These are phyloP conservation scores for Quambalaria eucalypti DNA, from an alignment of 1,284 basidiomycete genomes.

Conservation along the genomic window DNA sequence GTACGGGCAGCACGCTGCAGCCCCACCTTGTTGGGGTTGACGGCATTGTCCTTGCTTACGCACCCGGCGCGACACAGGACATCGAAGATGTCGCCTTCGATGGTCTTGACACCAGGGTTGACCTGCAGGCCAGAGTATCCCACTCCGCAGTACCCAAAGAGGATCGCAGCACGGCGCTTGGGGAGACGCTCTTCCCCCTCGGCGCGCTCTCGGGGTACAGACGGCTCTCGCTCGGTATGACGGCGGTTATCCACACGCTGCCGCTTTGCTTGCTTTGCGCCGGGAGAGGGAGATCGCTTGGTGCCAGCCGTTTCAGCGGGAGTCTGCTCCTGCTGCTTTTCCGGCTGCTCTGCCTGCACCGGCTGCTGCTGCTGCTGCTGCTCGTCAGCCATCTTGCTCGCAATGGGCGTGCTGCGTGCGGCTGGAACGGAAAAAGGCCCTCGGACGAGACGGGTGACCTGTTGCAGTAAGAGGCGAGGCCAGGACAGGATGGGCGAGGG, in stretches of 20 bases:
- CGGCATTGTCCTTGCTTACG: constrained; percentile 82
- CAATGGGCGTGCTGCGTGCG: too few species aligned
- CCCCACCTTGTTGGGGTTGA: constrained; percentile 78
- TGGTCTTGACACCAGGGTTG: constrained; percentile 61
- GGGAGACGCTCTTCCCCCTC: constrained; percentile 44
- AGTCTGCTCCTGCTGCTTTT: neutral
- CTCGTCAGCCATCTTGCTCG: neutral
- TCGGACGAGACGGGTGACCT: too few species aligned
- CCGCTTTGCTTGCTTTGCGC: neutral
- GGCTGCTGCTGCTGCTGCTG: neutral
- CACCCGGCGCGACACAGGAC: constrained; percentile 82
- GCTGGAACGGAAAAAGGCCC: too few species aligned
- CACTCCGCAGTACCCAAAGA: constrained; percentile 54
- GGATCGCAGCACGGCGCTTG: constrained; percentile 54
- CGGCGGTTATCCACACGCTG: neutral
- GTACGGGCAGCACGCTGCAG: constrained; percentile 85
- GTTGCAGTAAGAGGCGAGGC: too few species aligned
- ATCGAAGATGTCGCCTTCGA: constrained; percentile 82
- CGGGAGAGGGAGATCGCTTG: neutral
- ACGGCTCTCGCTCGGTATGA: neutral
- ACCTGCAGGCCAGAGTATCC: constrained; percentile 91
- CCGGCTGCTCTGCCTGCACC: neutral
- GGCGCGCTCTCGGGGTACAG: neutral
- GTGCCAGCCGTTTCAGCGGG: neutral
- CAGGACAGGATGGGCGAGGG: too few species aligned